A percentile compares a stretch with the other conserved stretches of the same genome.
Evolutionary conservation across 106 monocot species (phyloP).

Genomic region (Iris macrosiphon): DNA sequence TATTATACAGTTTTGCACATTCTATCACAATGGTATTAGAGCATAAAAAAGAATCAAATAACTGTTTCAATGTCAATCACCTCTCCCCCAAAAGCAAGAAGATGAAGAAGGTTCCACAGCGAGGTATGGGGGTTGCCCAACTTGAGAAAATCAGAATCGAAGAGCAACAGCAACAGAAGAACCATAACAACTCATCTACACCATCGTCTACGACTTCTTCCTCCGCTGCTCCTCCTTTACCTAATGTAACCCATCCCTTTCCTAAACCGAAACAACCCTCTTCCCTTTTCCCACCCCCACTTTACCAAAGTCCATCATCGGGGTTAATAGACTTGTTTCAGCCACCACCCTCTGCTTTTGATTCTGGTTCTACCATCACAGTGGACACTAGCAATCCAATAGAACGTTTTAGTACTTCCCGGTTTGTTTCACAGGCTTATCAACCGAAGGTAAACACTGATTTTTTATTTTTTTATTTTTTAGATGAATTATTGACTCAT

Average conservation of each 20-base stretch:
- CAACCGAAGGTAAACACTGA: background rate
- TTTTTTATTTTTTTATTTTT: background rate
- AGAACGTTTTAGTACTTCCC: no score
- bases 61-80: no score
- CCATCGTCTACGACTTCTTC: background rate
- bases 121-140: slow-evolving; percentile 79
- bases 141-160: slow-evolving; percentile 67
- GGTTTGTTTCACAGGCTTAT: background rate
- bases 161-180: slow-evolving; percentile 33
- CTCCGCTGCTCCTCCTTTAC: background rate
- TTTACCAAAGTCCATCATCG: background rate
- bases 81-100: slow-evolving; percentile 36
- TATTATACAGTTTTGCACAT: no score
- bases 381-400: background rate
- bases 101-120: slow-evolving; percentile 55
- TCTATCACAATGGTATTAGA: no score
- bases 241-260: no score
- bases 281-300: background rate
- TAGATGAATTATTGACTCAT: background rate
- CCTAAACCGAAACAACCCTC: no score
- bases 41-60: no score
- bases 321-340: background rate
- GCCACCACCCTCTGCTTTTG: background rate
- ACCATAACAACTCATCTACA: background rate
- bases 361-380: background rate